Evolutionary conservation across 2,329 filamentous ascomycete species (phyloP).

Genomic region (Metarhizium robertsii): DNA sequence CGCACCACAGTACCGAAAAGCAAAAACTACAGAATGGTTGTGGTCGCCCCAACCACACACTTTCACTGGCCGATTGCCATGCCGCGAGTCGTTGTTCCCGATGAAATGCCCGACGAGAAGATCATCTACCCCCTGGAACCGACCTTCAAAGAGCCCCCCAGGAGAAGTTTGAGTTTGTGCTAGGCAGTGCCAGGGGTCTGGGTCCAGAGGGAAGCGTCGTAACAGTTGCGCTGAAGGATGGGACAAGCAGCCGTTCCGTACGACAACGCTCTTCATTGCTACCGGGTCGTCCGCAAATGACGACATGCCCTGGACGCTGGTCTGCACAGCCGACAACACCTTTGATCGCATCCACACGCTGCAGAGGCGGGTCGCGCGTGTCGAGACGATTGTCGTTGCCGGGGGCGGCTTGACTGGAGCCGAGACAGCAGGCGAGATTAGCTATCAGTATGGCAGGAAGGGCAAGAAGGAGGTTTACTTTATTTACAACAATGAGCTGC

Average conservation of each 20-base stretch:
- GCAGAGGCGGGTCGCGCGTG: constrained; percentile 28
- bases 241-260: constrained; percentile 32
- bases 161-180: constrained; percentile 41
- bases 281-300: constrained; percentile 38
- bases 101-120: constrained; percentile 32
- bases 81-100: constrained; percentile 37
- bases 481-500: constrained; percentile 28
- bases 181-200: constrained; percentile 36
- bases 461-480: constrained; percentile 38
- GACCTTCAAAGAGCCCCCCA: constrained; percentile 36
- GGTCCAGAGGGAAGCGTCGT: constrained; percentile 17
- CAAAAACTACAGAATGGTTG: constrained; percentile 32
- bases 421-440: constrained; percentile 43
- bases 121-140: constrained; percentile 25
- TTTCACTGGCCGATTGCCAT: constrained; percentile 41
- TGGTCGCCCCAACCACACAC: constrained; percentile 38
- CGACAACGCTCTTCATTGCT: constrained; percentile 42
- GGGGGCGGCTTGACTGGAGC: constrained; percentile 42
- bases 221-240: constrained; percentile 13
- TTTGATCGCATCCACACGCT: constrained; percentile 26
- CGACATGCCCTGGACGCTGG: constrained; percentile 40
- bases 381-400: constrained; percentile 39
- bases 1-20: constrained; percentile 30
- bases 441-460: constrained; percentile 31
- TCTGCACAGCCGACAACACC: constrained; percentile 32